A percentile compares a stretch with the other conserved stretches of the same genome.
phyloP scores from a whole-genome alignment of 106 monocot species.

The Allium fistulosum region DNA sequence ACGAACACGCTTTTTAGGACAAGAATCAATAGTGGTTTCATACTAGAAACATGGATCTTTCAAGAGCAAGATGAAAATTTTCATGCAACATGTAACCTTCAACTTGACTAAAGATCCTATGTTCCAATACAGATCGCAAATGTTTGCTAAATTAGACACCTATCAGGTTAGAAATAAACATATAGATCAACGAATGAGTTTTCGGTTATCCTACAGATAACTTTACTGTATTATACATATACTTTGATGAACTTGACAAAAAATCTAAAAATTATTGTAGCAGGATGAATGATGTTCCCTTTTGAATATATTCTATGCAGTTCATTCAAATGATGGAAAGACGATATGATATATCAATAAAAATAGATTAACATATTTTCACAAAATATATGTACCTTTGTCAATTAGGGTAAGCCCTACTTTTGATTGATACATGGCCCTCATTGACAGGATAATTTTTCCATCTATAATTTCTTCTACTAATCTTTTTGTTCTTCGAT shows the following conservation, averaged over 20 bases:
- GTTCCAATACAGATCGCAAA: too few species aligned
- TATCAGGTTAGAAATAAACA: too few species aligned
- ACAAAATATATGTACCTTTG: slow-evolving; percentile 39
- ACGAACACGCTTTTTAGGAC: too few species aligned
- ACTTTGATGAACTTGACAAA: not conserved
- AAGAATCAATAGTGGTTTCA: too few species aligned
- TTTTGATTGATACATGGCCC: slow-evolving; percentile 96
- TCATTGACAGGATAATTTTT: slow-evolving; percentile 94
- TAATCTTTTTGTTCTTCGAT: slow-evolving; percentile 84
- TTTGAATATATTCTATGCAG: not conserved
- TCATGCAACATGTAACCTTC: too few species aligned
- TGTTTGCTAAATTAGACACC: too few species aligned
- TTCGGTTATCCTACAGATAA: too few species aligned
- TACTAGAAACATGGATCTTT: too few species aligned
- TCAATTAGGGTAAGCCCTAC: slow-evolving; percentile 54
- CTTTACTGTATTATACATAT: too few species aligned
- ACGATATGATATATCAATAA: not conserved
- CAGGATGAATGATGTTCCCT: not conserved
- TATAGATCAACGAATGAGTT: too few species aligned
- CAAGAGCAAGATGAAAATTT: too few species aligned
- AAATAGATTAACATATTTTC: not conserved
- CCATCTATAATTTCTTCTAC: slow-evolving; percentile 92
- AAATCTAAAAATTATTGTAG: not conserved
- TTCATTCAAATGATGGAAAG: not conserved
- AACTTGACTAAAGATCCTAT: too few species aligned